These are phyloP conservation scores for Scleroderma bovista DNA, from an alignment of 768 basidiomycete species.

Conservation along the genomic window DNA sequence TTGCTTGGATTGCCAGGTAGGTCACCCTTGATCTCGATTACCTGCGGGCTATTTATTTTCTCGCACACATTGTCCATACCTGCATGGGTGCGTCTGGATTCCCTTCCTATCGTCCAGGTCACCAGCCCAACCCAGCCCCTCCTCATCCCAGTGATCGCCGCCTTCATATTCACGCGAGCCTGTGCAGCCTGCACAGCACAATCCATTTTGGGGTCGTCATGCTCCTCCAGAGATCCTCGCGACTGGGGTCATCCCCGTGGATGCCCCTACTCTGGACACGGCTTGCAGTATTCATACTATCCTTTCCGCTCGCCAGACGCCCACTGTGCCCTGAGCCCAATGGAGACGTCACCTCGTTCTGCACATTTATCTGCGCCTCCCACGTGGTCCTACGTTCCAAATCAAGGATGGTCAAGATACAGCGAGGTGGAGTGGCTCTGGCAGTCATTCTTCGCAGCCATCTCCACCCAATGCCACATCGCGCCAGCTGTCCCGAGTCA, in stretches of 20 bases:
- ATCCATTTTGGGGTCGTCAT: slow-evolving; percentile 55
- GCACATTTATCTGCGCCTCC: slow-evolving; percentile 29
- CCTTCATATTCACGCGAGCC: slow-evolving; percentile 51
- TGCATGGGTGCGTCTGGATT: too few relatives aligned
- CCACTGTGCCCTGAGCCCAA: slow-evolving; percentile 43
- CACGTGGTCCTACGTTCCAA: slow-evolving; percentile 17
- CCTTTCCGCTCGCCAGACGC: slow-evolving; percentile 25
- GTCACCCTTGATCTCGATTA: too few relatives aligned
- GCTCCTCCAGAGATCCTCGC: slow-evolving; percentile 38
- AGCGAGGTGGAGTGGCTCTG: slow-evolving; percentile 61
- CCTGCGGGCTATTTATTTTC: too few relatives aligned
- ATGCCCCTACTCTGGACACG: slow-evolving; percentile 29
- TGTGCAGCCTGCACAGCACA: slow-evolving; percentile 42
- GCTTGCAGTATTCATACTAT: slow-evolving; percentile 28
- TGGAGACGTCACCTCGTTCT: slow-evolving; percentile 57
- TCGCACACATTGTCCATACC: too few relatives aligned
- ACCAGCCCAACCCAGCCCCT: slow-evolving; percentile 43
- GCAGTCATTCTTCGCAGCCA: slow-evolving; percentile 60
- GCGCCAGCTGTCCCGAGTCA: slow-evolving; percentile 55
- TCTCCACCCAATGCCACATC: slow-evolving; percentile 62
- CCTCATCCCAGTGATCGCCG: slow-evolving; percentile 54
- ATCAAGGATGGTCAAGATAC: slow-evolving; percentile 53
- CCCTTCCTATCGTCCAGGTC: slow-evolving; percentile 44
- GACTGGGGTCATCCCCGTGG: slow-evolving; percentile 50
- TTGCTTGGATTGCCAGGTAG: too few relatives aligned